These are phyloP conservation scores for Candida yuanshanica DNA, from an alignment of 805 yeast species.

Conservation along the genomic window DNA sequence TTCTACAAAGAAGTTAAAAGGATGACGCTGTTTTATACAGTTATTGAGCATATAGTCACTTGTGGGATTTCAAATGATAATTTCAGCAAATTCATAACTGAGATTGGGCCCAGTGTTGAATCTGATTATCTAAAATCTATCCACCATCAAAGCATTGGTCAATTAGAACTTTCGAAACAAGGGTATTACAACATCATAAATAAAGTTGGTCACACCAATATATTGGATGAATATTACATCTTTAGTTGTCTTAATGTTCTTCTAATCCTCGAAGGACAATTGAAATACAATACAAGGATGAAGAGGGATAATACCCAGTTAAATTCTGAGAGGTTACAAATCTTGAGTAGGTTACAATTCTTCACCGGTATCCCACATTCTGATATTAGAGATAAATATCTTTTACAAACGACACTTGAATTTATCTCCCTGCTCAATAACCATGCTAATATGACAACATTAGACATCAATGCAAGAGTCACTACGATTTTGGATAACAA, in stretches of 20 bases:
- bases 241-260: slow-evolving; percentile 10
- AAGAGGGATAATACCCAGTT: neutral
- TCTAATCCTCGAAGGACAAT: slow-evolving; percentile 12
- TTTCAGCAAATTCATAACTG: neutral
- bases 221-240: slow-evolving; percentile 12
- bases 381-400: slow-evolving; percentile 7
- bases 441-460: slow-evolving; percentile 9
- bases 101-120: neutral
- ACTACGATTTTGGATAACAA: slow-evolving; percentile 9
- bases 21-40: slow-evolving; percentile 8
- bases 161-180: slow-evolving; percentile 7
- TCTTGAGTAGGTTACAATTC: slow-evolving; percentile 3
- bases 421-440: slow-evolving; percentile 14
- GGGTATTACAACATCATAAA: slow-evolving; percentile 6
- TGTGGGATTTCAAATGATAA: slow-evolving; percentile 5
- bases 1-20: slow-evolving; percentile 1
- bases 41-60: slow-evolving; percentile 11
- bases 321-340: slow-evolving; percentile 4
- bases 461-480: slow-evolving; percentile 11
- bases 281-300: slow-evolving; percentile 7
- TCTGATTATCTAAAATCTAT: slow-evolving; percentile 11
- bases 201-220: slow-evolving; percentile 1
- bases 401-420: slow-evolving; percentile 10
- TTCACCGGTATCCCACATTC: slow-evolving; percentile 6
- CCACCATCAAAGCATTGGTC: slow-evolving; percentile 13